phyloP scores from a whole-genome alignment of 1,284 basidiomycete species.

The Heterobasidion occidentale region DNA sequence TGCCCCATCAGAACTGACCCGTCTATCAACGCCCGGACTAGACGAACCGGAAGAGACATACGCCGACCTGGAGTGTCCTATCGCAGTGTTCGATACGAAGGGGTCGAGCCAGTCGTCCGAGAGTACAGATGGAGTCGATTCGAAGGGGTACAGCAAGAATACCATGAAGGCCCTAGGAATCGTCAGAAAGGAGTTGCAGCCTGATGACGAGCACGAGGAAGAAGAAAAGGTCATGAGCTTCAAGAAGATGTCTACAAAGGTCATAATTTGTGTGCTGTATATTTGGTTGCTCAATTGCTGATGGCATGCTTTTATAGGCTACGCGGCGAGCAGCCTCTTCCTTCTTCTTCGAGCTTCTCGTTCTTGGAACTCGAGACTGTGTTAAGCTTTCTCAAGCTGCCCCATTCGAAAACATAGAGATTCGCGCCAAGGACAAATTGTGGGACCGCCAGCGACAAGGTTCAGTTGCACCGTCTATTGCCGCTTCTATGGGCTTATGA shows the following conservation, averaged over 20 bases:
- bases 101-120: conserved; percentile 39
- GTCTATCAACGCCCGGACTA: conserved; percentile 58
- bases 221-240: conserved; percentile 65
- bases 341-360: conserved; percentile 97
- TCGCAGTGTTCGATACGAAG: conserved; percentile 77
- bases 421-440: conserved; percentile 77
- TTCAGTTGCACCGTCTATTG: conserved; percentile 32
- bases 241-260: conserved; percentile 67
- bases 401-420: conserved; percentile 82
- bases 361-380: conserved; percentile 88
- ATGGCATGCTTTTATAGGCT: conserved; percentile 39
- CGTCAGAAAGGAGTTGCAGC: conserved; percentile 70
- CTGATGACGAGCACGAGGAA: conserved; percentile 33
- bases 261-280: conserved; percentile 20
- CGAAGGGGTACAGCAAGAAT: conserved; percentile 81
- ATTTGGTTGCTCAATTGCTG: not conserved
- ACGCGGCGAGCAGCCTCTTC: conserved; percentile 86
- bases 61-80: conserved; percentile 67
- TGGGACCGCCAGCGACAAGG: conserved; percentile 65
- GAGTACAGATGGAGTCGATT: conserved; percentile 38
- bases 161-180: conserved; percentile 87
- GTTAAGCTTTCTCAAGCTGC: conserved; percentile 70
- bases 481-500: conserved; percentile 13
- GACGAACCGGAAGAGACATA: conserved; percentile 56
- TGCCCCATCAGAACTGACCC: conserved; percentile 48